Evolutionary conservation across 1,284 basidiomycete genomes (phyloP).

Genomic region (Ceraceosorus guamensis): DNA sequence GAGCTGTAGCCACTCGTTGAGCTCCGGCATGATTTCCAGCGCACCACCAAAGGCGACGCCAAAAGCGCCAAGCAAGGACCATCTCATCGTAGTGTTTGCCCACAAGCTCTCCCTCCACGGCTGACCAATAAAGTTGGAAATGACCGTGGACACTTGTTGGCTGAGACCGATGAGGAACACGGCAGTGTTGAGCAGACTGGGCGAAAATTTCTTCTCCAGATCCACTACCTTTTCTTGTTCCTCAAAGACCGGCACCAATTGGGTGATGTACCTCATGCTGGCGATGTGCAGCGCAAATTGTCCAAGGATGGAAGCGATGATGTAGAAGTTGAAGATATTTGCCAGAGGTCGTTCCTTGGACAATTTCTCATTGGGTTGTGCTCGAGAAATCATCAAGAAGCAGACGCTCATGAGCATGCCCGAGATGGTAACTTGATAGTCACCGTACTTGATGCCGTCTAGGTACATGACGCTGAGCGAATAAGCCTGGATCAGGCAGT

Average conservation of each 20-base stretch:
- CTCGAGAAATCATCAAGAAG: conserved; percentile 46
- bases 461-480: conserved; percentile 41
- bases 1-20: conserved; percentile 94
- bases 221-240: conserved; percentile 32
- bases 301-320: conserved; percentile 40
- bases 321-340: conserved; percentile 42
- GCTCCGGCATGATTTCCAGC: conserved; percentile 78
- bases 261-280: conserved; percentile 41
- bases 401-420: conserved; percentile 41
- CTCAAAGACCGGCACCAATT: conserved; percentile 26
- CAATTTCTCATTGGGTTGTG: conserved; percentile 40
- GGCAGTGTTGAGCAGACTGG: conserved; percentile 44
- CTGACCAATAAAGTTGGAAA: conserved; percentile 45
- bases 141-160: conserved; percentile 30
- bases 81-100: conserved; percentile 43
- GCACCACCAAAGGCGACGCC: conserved; percentile 36
- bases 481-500: conserved; percentile 46
- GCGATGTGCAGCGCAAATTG: conserved; percentile 44
- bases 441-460: conserved; percentile 46
- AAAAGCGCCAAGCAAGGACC: conserved; percentile 33
- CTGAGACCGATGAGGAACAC: conserved; percentile 40
- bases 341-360: conserved; percentile 40
- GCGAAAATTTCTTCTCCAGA: conserved; percentile 43
- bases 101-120: conserved; percentile 41
- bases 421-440: conserved; percentile 45